Base-by-base conservation (phyloP, 768 basidiomycete species). In the Trametes villosa region DNA sequence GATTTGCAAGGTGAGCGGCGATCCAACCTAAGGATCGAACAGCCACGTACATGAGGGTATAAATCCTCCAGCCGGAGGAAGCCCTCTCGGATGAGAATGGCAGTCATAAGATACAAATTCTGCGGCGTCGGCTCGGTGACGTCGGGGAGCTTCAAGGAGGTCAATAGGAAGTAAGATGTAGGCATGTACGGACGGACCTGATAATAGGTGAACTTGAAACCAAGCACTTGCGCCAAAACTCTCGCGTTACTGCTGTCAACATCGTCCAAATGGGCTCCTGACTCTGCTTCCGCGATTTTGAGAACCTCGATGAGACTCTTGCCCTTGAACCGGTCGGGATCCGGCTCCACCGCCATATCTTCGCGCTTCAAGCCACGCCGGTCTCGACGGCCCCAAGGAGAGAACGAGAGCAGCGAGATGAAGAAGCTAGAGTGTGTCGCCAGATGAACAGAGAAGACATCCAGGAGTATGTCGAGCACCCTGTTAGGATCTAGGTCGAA, bases 401-500 rank as follows among this genome's bases (percentile, higher is more conserved):
- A 96, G 67, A 86, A 88, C 1, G 87, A 88, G 17, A 99, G 77
- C 27, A 98, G 78, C 2, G 91, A 86, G 45, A 98, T 74, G 77
- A 97, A 98, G 78, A 98, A 98, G 31, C 81, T 82, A 75, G 91
- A 89, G 70, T 98, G 94, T 0, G 89, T 85, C 1, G 86, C 77
- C 45, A 98, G 74, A 70, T 97, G 88, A 54, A 86, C 83, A 6
- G 90, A 90, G 65, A 98, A 85, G 8, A 96, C 86, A 71, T 99
- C 97, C 41, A 99, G 82, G 63, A 98, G 89, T 60, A 98, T 80
- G 72, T 99, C 97, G 62, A 98, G 81, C 0, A 94, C 93, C 61
- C 96, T 83, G 68, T 95, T 94, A 13, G 97, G 97, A 72, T 97
- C 94, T 36, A 99, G 81, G 73, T 98, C 96, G 70, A 98, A 99